A percentile compares a stretch with the other conserved stretches of the same genome.
Evolutionary conservation across 2,329 filamentous ascomycete genomes (phyloP).

Genomic region (Alternaria infectoria): DNA sequence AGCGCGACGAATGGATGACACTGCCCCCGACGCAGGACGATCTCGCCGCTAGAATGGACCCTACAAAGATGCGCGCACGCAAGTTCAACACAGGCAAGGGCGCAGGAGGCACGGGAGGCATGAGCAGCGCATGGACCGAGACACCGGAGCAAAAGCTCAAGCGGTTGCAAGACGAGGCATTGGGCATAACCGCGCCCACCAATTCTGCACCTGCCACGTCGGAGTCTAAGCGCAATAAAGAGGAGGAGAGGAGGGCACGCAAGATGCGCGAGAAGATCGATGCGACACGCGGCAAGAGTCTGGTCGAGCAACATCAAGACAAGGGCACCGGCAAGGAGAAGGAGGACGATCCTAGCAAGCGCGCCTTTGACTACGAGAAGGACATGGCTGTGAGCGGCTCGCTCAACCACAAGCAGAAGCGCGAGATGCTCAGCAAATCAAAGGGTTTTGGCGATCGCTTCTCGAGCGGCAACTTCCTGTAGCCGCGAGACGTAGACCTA

Average conservation of each 20-base stretch:
- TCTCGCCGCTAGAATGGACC: slow-evolving; percentile 70
- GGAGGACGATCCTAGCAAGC: slow-evolving; percentile 84
- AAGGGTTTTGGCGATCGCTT: slow-evolving; percentile 84
- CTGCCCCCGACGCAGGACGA: slow-evolving; percentile 58
- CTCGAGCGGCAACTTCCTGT: slow-evolving; percentile 71
- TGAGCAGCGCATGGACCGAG: slow-evolving; percentile 81
- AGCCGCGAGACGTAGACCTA: not conserved
- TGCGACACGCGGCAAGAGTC: slow-evolving; percentile 50
- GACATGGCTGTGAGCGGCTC: slow-evolving; percentile 82
- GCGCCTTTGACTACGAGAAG: slow-evolving; percentile 90
- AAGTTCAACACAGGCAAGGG: slow-evolving; percentile 79
- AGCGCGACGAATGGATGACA: slow-evolving; percentile 74
- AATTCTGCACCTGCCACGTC: slow-evolving; percentile 29
- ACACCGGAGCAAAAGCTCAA: slow-evolving; percentile 87
- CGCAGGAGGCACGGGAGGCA: slow-evolving; percentile 56
- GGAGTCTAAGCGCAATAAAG: slow-evolving; percentile 45
- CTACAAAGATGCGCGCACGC: slow-evolving; percentile 80
- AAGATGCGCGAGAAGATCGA: slow-evolving; percentile 64
- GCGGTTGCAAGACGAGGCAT: slow-evolving; percentile 78
- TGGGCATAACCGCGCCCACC: slow-evolving; percentile 68
- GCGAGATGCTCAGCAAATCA: slow-evolving; percentile 79
- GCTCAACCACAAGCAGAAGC: slow-evolving; percentile 74
- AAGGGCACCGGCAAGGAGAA: slow-evolving; percentile 67
- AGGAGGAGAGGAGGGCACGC: slow-evolving; percentile 54
- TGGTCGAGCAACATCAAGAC: slow-evolving; percentile 56